Evolutionary conservation across 2,329 filamentous ascomycete species (phyloP), one percentile per base, ranked within the genome.

Genomic region (Fusarium annulatum): DNA sequence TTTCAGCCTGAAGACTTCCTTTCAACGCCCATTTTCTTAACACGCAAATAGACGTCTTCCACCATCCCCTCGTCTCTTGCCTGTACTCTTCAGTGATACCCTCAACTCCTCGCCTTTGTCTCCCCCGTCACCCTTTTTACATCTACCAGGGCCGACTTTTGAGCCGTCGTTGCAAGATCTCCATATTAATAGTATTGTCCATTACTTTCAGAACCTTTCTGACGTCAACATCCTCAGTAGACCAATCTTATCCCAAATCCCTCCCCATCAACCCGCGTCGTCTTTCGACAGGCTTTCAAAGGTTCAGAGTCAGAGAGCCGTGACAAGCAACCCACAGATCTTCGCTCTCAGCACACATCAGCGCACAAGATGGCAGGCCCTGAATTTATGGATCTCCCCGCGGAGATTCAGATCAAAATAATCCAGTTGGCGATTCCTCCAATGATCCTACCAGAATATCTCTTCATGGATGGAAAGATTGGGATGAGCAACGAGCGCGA

Each of bases 31-130:
- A 16, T 16, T 21, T 1, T 19, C n/a, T 51, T 2, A 9, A 15
- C n/a, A 6, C 18, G 1, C 4, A 12, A 23, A 1, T 2, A 9
- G 30, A 21, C 6, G 5, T 33, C 28, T 7, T 34, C 8, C 2
- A 14, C 4, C n/a, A 34, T 18, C 9, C 18, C 6, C 1, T 23
- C 16, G 5, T 4, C n/a, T 7, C 8, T 23, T 23, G 7, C n/a
- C 1, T 3, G n/a, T 4, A 12, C 18, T 16, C 3, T 15, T 23
- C 30, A 33, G 12, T 12, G 12, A 23, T 8, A 12, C 14, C 7
- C 23, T 45, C 4, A 46, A 26, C 16, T 14, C 3, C 14, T 16
- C 33, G 14, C 15, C 6, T 14, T 34, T 15, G 1, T 34, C 33
- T 34, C 2, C 5, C 33, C 33, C 2, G 33, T 34, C 33, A 34